Evolutionary conservation across 306 rosid species (phyloP).

Genomic region (Leucaena leucocephala): DNA sequence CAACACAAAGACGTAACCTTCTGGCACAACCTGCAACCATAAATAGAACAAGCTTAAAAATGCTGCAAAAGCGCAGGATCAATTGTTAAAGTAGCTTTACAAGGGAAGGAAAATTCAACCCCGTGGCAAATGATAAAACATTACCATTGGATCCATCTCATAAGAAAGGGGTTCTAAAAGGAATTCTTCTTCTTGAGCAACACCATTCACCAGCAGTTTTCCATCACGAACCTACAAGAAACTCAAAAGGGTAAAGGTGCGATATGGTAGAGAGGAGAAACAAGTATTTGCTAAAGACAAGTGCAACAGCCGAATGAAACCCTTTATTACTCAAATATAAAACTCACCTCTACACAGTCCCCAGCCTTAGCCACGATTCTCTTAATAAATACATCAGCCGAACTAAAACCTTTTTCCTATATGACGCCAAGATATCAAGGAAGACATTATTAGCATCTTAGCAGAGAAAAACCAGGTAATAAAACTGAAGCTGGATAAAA

Average conservation of each 20-base stretch:
- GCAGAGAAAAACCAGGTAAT: background rate
- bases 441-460: constrained; percentile 14
- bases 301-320: background rate
- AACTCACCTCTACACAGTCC: constrained; percentile 77
- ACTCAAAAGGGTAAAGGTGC: constrained; percentile 13
- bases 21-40: constrained; percentile 79
- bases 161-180: constrained; percentile 78
- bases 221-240: constrained; percentile 68
- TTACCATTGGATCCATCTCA: constrained; percentile 77
- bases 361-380: constrained; percentile 96
- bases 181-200: constrained; percentile 70
- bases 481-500: background rate
- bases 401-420: constrained; percentile 69
- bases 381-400: constrained; percentile 77
- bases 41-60: constrained; percentile 9
- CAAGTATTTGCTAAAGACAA: background rate
- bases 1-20: constrained; percentile 89
- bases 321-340: background rate
- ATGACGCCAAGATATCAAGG: constrained; percentile 25
- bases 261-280: background rate
- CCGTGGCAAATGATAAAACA: background rate
- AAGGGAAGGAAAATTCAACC: background rate
- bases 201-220: constrained; percentile 76
- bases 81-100: constrained; percentile 13
- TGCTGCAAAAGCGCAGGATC: background rate